Base-by-base conservation (phyloP, 768 basidiomycete species). In the Agaricus blazei region DNA sequence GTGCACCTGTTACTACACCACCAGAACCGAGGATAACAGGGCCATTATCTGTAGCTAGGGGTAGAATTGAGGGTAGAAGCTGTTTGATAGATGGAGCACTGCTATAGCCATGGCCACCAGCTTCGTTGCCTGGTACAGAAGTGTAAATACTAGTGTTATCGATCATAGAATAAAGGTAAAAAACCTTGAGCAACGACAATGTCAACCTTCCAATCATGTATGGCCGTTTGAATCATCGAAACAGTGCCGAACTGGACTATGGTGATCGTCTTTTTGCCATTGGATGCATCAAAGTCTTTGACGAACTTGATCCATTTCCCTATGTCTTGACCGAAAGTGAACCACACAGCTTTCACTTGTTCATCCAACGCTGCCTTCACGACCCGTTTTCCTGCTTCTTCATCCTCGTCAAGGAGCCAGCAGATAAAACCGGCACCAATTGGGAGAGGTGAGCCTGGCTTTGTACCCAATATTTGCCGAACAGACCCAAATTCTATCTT, bases 161-260 rank as follows among this genome's bases (percentile, higher is more conserved):
- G 26, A 15, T 48, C 47, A 29, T 23, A 24, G 36, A 54, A 51
- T 36, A 34, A 28, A 28, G 34, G 54, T 47, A 47, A 54, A 47
- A 41, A 51, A 88, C 91, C 89, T 82, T 93, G 91, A 2, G 81
- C 86, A 15, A 93, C 83, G 53, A 93, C 68, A 37, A 84, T 80
- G 65, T 93, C 91, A 7, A 75, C 82, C 60, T 83, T 80, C 82
- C 84, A 89, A n/a, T 80, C 73, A 28, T 81, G 70, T n/a, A 74
- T 65, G 23, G 89, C 90, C 51, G 74, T 59, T 19, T 76, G 68
- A 6, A 85, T 87, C 54, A 87, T 79, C 55, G 81, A 70, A 7
- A 80, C 75, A 38, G 82, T 81, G 41, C 77, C 75, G n/a, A 90
- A 72, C 61, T 84, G 85, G 8, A 86, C 75, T 60, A 88, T 87